These are phyloP conservation scores for Pseudognaphalium luteoalbum DNA, from an alignment of 129 eudicot species.

Conservation along the genomic window DNA sequence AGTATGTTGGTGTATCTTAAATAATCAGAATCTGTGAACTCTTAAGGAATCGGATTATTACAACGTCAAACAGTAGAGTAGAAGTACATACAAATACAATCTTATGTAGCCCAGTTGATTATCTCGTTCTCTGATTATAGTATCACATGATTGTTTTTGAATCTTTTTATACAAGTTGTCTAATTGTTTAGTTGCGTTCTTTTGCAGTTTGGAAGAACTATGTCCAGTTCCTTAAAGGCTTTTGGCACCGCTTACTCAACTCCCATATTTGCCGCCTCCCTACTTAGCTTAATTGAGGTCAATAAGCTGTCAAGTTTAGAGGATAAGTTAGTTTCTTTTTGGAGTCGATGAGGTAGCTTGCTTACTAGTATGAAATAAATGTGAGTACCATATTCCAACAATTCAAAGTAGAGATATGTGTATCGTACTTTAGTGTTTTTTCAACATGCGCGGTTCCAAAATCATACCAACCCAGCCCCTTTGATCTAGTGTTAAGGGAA, in stretches of 20 bases:
- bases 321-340: background rate
- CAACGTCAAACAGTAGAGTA: too few relatives aligned
- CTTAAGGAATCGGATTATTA: too few relatives aligned
- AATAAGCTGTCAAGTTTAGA: constrained; percentile 8
- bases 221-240: constrained; percentile 48
- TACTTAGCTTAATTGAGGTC: background rate
- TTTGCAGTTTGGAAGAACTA: constrained; percentile 10
- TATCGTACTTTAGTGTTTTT: too few relatives aligned
- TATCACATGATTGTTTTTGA: background rate
- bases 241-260: background rate
- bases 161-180: background rate
- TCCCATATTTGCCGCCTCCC: constrained; percentile 5
- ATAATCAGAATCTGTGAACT: background rate
- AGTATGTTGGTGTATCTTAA: background rate
- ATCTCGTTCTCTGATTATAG: background rate
- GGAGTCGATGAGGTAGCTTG: background rate
- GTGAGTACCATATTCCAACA: too few relatives aligned
- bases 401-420: too few relatives aligned
- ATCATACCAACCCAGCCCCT: too few relatives aligned
- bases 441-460: too few relatives aligned
- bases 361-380: background rate
- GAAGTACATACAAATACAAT: background rate
- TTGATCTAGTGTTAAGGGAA: too few relatives aligned
- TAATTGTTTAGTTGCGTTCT: constrained; percentile 9
- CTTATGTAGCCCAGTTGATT: background rate